phyloP scores from a whole-genome alignment of 2,329 filamentous ascomycete species.

The Pseudogymnoascus sp. region DNA sequence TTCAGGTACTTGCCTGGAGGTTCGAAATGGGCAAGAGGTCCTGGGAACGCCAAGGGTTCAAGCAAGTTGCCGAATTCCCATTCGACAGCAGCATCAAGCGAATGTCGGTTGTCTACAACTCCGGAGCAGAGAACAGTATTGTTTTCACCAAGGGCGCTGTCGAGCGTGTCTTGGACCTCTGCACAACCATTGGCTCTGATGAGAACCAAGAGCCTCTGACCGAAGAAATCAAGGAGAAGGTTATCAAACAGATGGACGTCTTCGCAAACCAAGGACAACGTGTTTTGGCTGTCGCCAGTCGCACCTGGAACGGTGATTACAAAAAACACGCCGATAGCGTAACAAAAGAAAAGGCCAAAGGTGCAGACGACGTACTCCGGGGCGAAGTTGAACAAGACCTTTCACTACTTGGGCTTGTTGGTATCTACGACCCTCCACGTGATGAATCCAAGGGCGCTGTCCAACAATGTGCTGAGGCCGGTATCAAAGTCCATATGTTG shows the following conservation, averaged over 20 bases:
- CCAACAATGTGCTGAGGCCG: constrained; percentile 54
- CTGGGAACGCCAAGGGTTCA: constrained; percentile 36
- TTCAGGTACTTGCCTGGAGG: constrained; percentile 56
- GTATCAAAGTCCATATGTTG: constrained; percentile 69
- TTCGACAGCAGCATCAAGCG: constrained; percentile 58
- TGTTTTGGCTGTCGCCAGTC: constrained; percentile 47
- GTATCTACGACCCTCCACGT: constrained; percentile 50
- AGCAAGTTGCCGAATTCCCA: constrained; percentile 51
- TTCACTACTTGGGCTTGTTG: constrained; percentile 46
- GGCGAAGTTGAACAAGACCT: constrained; percentile 44
- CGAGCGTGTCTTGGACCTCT: constrained; percentile 50
- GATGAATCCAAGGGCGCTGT: constrained; percentile 50
- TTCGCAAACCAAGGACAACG: constrained; percentile 50
- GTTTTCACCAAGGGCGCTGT: constrained; percentile 56
- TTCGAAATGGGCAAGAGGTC: constrained; percentile 43
- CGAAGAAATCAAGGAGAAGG: constrained; percentile 33
- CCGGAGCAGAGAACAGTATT: constrained; percentile 23
- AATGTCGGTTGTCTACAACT: constrained; percentile 54
- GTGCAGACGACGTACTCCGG: constrained; percentile 19
- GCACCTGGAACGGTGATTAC: constrained; percentile 22
- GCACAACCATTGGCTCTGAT: constrained; percentile 37
- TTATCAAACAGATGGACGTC: constrained; percentile 46
- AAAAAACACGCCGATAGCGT: constrained; percentile 1
- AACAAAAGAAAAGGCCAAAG: constrained; percentile 14
- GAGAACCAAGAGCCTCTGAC: constrained; percentile 34